These are phyloP conservation scores for Triangularia verruculosa DNA, from an alignment of 2,329 filamentous ascomycete species.

Conservation along the genomic window DNA sequence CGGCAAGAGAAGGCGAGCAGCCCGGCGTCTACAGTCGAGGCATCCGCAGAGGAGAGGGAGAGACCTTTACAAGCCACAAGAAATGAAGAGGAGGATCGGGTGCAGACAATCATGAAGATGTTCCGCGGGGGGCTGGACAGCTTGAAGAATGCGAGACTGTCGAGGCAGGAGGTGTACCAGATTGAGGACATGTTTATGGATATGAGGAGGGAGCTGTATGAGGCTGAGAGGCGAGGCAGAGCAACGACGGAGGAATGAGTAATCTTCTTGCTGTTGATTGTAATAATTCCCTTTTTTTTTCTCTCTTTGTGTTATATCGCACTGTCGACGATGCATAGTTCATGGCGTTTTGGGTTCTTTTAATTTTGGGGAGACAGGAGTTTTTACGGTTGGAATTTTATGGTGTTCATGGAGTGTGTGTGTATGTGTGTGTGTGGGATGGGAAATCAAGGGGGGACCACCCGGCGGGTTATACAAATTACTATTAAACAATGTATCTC, in stretches of 20 bases:
- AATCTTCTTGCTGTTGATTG: background rate
- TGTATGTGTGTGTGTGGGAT: too few species aligned
- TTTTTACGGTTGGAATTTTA: background rate
- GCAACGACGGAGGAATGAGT: conserved; percentile 20
- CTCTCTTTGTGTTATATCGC: too few species aligned
- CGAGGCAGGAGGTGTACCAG: conserved; percentile 62
- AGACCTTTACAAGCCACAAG: background rate
- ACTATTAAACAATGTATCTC: background rate
- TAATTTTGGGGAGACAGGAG: background rate
- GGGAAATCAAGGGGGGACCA: too few species aligned
- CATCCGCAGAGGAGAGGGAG: conserved; percentile 2
- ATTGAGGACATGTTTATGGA: conserved; percentile 79
- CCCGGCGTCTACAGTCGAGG: background rate
- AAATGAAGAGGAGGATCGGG: conserved; percentile 7
- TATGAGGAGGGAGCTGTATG: conserved; percentile 69
- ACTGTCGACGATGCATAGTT: background rate
- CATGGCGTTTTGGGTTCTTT: background rate
- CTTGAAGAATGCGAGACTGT: conserved; percentile 58
- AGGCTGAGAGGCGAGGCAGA: conserved; percentile 61
- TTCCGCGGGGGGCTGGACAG: conserved; percentile 57
- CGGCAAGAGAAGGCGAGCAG: background rate
- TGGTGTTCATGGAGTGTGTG: background rate
- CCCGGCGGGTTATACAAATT: too few species aligned
- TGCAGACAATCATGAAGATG: conserved; percentile 44
- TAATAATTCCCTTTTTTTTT: background rate